These are phyloP conservation scores for Blastobotrys serpentis DNA, from an alignment of 1,139 yeast genomes.

Conservation along the genomic window DNA sequence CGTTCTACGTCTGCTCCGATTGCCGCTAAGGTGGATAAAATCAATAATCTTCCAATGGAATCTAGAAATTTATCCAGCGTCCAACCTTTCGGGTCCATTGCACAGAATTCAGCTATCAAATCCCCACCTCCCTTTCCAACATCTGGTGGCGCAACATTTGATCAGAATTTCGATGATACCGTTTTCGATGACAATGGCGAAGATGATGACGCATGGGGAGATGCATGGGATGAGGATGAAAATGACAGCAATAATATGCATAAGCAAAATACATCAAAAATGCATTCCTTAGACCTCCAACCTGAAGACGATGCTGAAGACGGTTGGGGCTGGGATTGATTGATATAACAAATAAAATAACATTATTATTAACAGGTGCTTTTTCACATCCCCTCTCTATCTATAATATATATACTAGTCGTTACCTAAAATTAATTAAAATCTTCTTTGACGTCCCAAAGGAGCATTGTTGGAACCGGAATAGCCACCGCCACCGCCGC, in stretches of 20 bases:
- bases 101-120: background rate
- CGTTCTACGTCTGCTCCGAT: background rate
- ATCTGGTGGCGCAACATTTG: background rate
- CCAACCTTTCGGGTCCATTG: constrained; percentile 2
- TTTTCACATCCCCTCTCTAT: background rate
- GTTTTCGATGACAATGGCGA: constrained; percentile 15
- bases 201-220: constrained; percentile 21
- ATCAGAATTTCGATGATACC: constrained; percentile 1
- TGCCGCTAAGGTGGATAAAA: background rate
- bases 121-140: background rate
- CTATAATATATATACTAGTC: background rate
- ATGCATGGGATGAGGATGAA: constrained; percentile 29
- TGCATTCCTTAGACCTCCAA: constrained; percentile 26
- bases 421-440: constrained; percentile 22
- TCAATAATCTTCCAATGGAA: background rate
- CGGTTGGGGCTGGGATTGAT: constrained; percentile 30
- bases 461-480: constrained; percentile 35
- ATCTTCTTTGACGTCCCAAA: constrained; percentile 26
- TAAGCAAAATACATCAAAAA: constrained; percentile 15
- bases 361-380: constrained; percentile 4
- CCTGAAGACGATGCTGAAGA: constrained; percentile 29
- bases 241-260: constrained; percentile 18
- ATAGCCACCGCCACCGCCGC: constrained; percentile 21
- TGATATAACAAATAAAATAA: constrained; percentile 5
- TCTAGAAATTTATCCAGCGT: background rate